These are phyloP conservation scores for Fagopyrum homotropicum DNA, from an alignment of 148 eudicot genomes.

Conservation along the genomic window DNA sequence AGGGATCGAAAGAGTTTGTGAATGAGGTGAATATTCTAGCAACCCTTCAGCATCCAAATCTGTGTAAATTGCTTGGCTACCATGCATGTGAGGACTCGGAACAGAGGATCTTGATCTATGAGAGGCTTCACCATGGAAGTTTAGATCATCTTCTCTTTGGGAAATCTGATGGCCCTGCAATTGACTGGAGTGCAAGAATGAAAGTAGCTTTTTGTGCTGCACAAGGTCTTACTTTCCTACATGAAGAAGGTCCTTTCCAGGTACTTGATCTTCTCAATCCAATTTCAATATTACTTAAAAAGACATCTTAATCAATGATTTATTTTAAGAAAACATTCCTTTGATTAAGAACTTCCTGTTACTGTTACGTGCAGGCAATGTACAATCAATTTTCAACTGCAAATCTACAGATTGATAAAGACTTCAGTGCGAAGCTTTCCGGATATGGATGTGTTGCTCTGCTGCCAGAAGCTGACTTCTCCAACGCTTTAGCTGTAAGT, in stretches of 20 bases:
- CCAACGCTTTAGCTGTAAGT: constrained; percentile 57
- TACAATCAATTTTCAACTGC: constrained; percentile 83
- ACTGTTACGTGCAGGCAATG: constrained; percentile 60
- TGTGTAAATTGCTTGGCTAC: constrained; percentile 84
- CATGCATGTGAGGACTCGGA: constrained; percentile 86
- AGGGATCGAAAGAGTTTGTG: constrained; percentile 80
- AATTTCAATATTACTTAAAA: background rate
- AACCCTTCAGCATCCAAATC: constrained; percentile 76
- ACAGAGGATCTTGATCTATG: constrained; percentile 76
- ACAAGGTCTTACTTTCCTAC: constrained; percentile 84
- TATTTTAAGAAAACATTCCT: background rate
- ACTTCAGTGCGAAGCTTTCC: constrained; percentile 88
- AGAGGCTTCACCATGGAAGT: constrained; percentile 93
- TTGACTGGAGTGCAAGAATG: constrained; percentile 82
- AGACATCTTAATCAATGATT: constrained; percentile 22
- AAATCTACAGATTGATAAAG: constrained; percentile 93
- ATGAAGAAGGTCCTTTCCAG: constrained; percentile 97
- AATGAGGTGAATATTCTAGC: constrained; percentile 79
- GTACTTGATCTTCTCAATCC: constrained; percentile 23
- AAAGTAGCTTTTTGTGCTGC: constrained; percentile 88
- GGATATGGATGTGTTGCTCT: constrained; percentile 88
- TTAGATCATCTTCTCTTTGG: constrained; percentile 74
- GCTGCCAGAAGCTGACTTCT: constrained; percentile 56
- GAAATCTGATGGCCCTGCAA: constrained; percentile 64
- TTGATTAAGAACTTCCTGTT: background rate